Evolutionary conservation across 148 eudicot genomes (phyloP).

Genomic region (Silene latifolia): DNA sequence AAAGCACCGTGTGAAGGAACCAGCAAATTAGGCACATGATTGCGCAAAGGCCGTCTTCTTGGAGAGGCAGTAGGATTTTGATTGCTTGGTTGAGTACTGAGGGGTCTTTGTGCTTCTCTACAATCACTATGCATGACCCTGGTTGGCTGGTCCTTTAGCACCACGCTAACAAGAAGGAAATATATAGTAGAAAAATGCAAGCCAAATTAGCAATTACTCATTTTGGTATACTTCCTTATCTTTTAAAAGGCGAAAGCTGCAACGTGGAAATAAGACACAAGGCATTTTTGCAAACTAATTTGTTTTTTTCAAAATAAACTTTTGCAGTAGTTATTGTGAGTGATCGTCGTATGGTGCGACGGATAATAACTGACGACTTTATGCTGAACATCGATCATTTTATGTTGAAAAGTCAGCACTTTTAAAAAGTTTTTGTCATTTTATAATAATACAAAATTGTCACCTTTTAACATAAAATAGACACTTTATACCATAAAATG

Average conservation of each 20-base stretch:
- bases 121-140: constrained; percentile 29
- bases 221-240: not conserved
- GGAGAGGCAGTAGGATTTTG: constrained; percentile 48
- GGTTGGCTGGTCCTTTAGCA: constrained; percentile 43
- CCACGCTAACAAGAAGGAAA: constrained; percentile 40
- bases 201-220: constrained; percentile 4
- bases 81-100: constrained; percentile 33
- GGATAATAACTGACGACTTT: too few species aligned
- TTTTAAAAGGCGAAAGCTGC: not conserved
- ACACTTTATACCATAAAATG: too few species aligned
- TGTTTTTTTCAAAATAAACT: not conserved
- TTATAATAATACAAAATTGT: too few species aligned
- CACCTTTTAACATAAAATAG: too few species aligned
- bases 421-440: too few species aligned
- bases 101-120: constrained; percentile 48
- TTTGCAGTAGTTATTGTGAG: too few species aligned
- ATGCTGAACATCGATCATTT: too few species aligned
- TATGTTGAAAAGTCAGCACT: too few species aligned
- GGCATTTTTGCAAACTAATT: not conserved
- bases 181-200: not conserved
- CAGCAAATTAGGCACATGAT: constrained; percentile 66
- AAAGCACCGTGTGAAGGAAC: constrained; percentile 66
- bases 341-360: too few species aligned
- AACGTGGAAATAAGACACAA: not conserved
- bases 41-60: constrained; percentile 54